Conservation (phyloP, 805 yeast genomes). For the Yamadazyma insecticola region DNA sequence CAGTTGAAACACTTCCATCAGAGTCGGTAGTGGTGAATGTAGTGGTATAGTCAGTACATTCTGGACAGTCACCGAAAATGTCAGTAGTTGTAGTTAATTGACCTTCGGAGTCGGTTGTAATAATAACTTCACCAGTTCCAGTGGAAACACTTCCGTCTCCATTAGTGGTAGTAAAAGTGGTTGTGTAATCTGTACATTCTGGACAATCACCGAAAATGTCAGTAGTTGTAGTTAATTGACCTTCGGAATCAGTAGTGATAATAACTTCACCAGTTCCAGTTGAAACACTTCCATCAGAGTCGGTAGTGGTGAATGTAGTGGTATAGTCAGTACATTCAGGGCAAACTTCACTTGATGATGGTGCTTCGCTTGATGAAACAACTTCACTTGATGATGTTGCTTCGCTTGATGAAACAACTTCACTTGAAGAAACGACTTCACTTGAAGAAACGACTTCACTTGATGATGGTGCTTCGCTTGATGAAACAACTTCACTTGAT, state of each 20-base stretch:
- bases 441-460: background rate
- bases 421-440: background rate
- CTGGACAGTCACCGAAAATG: conserved; percentile 6
- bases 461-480: conserved; percentile 3
- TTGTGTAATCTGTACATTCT: conserved; percentile 9
- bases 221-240: conserved; percentile 10
- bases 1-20: conserved; percentile 6
- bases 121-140: conserved; percentile 10
- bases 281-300: conserved; percentile 8
- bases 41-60: conserved; percentile 11
- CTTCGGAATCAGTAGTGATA: conserved; percentile 11
- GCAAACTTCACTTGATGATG: conserved; percentile 2
- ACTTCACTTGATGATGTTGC: conserved; percentile 3
- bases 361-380: conserved; percentile 2
- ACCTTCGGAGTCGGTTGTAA: conserved; percentile 14
- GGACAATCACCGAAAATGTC: conserved; percentile 6
- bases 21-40: conserved; percentile 8
- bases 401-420: background rate
- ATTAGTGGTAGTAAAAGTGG: conserved; percentile 10
- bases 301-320: conserved; percentile 11
- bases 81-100: conserved; percentile 5
- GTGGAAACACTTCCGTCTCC: conserved; percentile 5
- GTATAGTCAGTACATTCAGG: conserved; percentile 8
- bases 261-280: conserved; percentile 12
- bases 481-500: conserved; percentile 3